Conservation (phyloP, 164 flowering plant species). For the Platanus orientalis region DNA sequence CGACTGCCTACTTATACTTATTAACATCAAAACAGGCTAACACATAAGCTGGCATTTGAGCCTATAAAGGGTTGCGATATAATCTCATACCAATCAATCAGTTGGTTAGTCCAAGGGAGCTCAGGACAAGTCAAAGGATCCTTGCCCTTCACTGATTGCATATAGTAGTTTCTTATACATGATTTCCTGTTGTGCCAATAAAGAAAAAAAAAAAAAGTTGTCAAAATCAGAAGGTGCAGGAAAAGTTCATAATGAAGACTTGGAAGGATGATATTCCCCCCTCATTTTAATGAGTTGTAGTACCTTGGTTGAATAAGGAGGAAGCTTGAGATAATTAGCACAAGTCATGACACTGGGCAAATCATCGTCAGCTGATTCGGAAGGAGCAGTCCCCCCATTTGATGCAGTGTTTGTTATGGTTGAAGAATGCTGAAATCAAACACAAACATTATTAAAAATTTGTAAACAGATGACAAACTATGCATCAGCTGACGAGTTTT, state of each 20-base stretch:
- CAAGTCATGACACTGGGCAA: conserved; percentile 99
- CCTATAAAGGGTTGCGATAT: not conserved
- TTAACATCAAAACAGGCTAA: conserved; percentile 20
- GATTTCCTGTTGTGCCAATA: conserved; percentile 85
- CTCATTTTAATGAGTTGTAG: not conserved
- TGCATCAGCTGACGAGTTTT: not conserved
- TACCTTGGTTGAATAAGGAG: conserved; percentile 98
- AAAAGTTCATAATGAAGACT: not conserved
- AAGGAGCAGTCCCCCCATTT: conserved; percentile 63
- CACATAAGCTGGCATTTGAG: not conserved
- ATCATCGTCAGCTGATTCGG: conserved; percentile 90
- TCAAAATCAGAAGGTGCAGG: not conserved
- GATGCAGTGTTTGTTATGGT: conserved; percentile 37
- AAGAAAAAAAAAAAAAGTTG: not conserved
- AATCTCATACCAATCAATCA: not conserved
- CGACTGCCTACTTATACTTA: conserved; percentile 11
- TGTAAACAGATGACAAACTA: not conserved
- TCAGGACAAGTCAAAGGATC: conserved; percentile 95
- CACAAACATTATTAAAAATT: not conserved
- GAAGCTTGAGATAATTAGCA: conserved; percentile 98
- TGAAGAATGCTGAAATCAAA: conserved; percentile 70
- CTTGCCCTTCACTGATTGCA: conserved; percentile 96
- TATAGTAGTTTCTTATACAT: conserved; percentile 91
- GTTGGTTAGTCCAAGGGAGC: conserved; percentile 19
- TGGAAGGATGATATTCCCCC: not conserved